Percentiles rank a stretch among this genome's conserved stretches.
phyloP scores from a whole-genome alignment of 2,329 filamentous ascomycete species.

The Trematosphaeria pertusa region DNA sequence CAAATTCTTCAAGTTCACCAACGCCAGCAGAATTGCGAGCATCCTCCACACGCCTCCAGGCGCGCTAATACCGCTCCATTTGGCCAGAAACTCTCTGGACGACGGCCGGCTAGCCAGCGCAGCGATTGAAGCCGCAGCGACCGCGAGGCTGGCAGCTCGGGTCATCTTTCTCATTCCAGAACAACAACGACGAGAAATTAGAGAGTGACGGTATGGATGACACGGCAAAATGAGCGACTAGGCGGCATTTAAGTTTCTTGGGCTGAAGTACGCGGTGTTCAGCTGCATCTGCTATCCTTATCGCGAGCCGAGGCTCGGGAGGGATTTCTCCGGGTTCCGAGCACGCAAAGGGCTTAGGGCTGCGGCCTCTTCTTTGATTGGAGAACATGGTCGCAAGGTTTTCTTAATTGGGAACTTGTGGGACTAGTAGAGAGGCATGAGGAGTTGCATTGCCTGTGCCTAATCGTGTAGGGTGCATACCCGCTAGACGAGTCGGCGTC shows the following conservation, averaged over 20 bases:
- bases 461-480: too few relatives aligned
- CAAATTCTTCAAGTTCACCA: conserved; percentile 74
- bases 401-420: too few relatives aligned
- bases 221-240: too few relatives aligned
- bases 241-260: too few relatives aligned
- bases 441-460: too few relatives aligned
- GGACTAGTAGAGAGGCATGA: too few relatives aligned
- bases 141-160: conserved; percentile 9
- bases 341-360: too few relatives aligned
- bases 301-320: conserved; percentile 7
- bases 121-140: conserved; percentile 18
- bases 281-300: background rate
- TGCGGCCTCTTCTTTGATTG: too few relatives aligned
- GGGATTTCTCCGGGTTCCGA: background rate
- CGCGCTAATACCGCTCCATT: conserved; percentile 36
- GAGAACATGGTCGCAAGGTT: too few relatives aligned
- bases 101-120: conserved; percentile 32
- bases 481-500: too few relatives aligned
- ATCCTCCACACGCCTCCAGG: conserved; percentile 46
- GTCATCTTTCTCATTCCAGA: conserved; percentile 6
- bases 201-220: too few relatives aligned
- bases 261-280: too few relatives aligned
- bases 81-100: conserved; percentile 24
- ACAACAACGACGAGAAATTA: background rate
- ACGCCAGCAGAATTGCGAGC: conserved; percentile 39